phyloP scores from a whole-genome alignment of 352 stramenopile species.

The Pythium graminicola region DNA sequence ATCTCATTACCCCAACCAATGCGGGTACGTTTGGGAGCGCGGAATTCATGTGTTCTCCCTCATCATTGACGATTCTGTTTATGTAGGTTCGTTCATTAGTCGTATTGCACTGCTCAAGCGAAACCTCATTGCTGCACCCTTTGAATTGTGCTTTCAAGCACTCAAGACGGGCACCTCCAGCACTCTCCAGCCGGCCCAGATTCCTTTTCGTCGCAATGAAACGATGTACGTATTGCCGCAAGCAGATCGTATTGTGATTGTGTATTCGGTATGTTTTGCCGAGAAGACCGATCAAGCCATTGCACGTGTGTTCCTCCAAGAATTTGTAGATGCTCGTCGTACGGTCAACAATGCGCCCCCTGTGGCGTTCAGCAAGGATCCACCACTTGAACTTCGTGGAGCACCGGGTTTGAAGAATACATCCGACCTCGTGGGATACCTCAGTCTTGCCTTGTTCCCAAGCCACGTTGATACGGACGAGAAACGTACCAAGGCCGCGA shows the following conservation, averaged over 20 bases:
- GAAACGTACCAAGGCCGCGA: slow-evolving; percentile 86
- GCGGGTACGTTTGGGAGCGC: slow-evolving; percentile 33
- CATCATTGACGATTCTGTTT: not conserved
- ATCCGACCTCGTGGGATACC: slow-evolving; percentile 81
- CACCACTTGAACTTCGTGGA: slow-evolving; percentile 79
- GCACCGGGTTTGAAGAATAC: slow-evolving; percentile 53
- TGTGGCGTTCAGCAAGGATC: slow-evolving; percentile 86
- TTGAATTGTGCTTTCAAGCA: slow-evolving; percentile 78
- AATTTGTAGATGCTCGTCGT: slow-evolving; percentile 90
- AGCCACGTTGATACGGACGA: slow-evolving; percentile 83
- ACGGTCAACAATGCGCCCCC: slow-evolving; percentile 93
- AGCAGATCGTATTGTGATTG: slow-evolving; percentile 85
- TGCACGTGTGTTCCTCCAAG: slow-evolving; percentile 86
- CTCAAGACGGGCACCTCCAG: slow-evolving; percentile 53
- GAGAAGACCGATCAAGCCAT: slow-evolving; percentile 91
- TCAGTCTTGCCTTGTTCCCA: slow-evolving; percentile 86
- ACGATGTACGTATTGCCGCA: slow-evolving; percentile 83
- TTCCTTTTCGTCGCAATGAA: slow-evolving; percentile 83
- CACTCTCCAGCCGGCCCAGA: slow-evolving; percentile 58
- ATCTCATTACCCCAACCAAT: slow-evolving; percentile 64
- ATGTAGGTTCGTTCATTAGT: slow-evolving; percentile 59
- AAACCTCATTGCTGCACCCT: slow-evolving; percentile 71
- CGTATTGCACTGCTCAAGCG: slow-evolving; percentile 75
- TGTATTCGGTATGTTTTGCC: slow-evolving; percentile 91
- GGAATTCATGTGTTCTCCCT: not conserved